A percentile compares a stretch with the other conserved stretches of the same genome.
Evolutionary conservation across 148 eudicot species (phyloP).

Genomic region (Amaranthus cruentus): DNA sequence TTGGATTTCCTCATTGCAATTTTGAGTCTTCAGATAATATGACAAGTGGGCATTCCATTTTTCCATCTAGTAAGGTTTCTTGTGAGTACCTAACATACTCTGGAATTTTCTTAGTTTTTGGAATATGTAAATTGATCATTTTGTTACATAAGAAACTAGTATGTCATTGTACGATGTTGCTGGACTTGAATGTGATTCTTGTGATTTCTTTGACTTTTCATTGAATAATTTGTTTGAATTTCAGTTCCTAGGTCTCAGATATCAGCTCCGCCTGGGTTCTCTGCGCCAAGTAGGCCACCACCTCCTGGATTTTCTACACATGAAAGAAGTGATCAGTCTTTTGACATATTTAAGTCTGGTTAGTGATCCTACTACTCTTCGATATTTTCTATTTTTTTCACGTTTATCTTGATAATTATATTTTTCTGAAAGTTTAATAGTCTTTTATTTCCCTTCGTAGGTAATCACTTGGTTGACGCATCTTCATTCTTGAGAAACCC

Average conservation of each 20-base stretch:
- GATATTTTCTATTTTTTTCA: not conserved
- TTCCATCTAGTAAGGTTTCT: slow-evolving; percentile 46
- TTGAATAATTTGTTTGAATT: slow-evolving; percentile 14
- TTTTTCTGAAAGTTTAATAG: too few species aligned
- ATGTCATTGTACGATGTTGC: not conserved
- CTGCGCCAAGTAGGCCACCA: slow-evolving; percentile 66
- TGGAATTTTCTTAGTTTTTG: not conserved
- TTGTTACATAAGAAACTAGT: not conserved
- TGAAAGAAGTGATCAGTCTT: slow-evolving; percentile 50
- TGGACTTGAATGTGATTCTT: not conserved
- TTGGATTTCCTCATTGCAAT: slow-evolving; percentile 44
- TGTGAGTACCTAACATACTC: slow-evolving; percentile 39
- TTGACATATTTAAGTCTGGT: slow-evolving; percentile 56
- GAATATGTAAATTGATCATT: not conserved
- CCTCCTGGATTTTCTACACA: slow-evolving; percentile 85
- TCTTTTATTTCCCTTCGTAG: too few species aligned
- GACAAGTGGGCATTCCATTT: slow-evolving; percentile 33
- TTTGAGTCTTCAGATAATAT: slow-evolving; percentile 37
- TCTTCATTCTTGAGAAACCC: slow-evolving; percentile 51
- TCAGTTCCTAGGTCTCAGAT: slow-evolving; percentile 70
- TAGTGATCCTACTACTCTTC: slow-evolving; percentile 20
- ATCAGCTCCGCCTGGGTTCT: slow-evolving; percentile 94
- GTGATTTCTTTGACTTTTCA: not conserved
- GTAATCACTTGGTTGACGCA: slow-evolving; percentile 47
- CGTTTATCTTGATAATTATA: too few species aligned